Evolutionary conservation across 148 eudicot species (phyloP), one percentile per base, ranked within the genome.

Genomic region (Rhododendron mucronatum): DNA sequence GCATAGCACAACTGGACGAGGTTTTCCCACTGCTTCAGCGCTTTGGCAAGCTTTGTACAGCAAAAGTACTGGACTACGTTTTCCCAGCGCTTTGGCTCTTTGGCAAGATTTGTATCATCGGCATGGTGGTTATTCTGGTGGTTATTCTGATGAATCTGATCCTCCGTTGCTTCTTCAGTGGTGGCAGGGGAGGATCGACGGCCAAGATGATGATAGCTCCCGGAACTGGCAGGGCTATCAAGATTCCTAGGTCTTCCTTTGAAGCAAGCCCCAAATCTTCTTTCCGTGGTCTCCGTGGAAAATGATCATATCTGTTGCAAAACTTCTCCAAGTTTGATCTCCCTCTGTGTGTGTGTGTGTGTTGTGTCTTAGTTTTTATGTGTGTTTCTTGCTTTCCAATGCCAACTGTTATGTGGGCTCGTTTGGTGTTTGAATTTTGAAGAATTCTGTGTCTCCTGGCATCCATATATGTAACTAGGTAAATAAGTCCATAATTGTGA

Each of bases 121-220:
- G 30, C 33, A 30, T 2, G 14, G 53, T 2, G 53, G 26, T 10
- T 78, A 23, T 78, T n/a, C 28, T n/a, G n/a, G n/a, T n/a, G n/a
- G n/a, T n/a, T n/a, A n/a, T n/a, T n/a, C n/a, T 78, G 41, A 8
- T 44, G n/a, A n/a, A n/a, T n/a, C n/a, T 30, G 30, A 30, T 30
- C 0, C 45, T 20, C 14, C 11, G 21, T 21, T 0, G 53, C 39
- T 78, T 28, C 15, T 78, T 50, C 81, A 7, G 33, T 5, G 51
- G 81, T 12, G 12, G 78, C 4, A 20, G 84, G 2, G 53, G 53
- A 50, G 53, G 53, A 50, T 50, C 53, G 53, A 13, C 0, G 5
- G 84, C 12, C 14, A 83, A 67, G 87, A 86, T 67, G 91, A 90
- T 90, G 91, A 84, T 53, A 61, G 86, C 90, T 21, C 90, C 91